phyloP scores from a whole-genome alignment of 306 rosid species.

The Lupinus albus region DNA sequence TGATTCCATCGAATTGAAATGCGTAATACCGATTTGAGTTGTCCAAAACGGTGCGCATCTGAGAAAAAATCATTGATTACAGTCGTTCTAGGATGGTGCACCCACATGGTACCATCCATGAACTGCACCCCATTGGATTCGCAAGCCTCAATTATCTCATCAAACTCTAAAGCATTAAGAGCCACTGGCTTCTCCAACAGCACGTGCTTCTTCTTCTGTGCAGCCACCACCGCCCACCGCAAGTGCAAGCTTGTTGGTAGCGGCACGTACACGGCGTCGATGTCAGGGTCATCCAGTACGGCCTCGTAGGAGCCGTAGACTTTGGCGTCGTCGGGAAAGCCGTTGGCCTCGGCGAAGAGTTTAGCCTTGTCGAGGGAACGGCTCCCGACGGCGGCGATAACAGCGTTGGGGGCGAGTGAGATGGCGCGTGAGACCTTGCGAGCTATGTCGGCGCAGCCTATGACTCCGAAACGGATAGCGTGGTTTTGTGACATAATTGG shows the following conservation, averaged over 20 bases:
- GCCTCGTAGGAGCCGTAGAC: slow-evolving; percentile 80
- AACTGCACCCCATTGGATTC: slow-evolving; percentile 32
- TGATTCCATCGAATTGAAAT: background rate
- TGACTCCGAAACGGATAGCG: slow-evolving; percentile 63
- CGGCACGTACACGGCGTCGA: too few species aligned
- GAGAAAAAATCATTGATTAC: slow-evolving; percentile 41
- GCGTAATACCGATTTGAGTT: slow-evolving; percentile 50
- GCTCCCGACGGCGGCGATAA: slow-evolving; percentile 68
- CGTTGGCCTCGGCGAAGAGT: slow-evolving; percentile 64
- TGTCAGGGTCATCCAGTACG: background rate
- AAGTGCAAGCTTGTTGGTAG: slow-evolving; percentile 51
- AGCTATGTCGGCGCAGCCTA: slow-evolving; percentile 87
- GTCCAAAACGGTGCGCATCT: slow-evolving; percentile 53
- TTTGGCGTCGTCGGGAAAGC: slow-evolving; percentile 56
- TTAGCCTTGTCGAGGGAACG: slow-evolving; percentile 73
- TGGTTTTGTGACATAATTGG: slow-evolving; percentile 37
- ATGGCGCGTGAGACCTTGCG: slow-evolving; percentile 79
- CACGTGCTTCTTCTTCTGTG: slow-evolving; percentile 81
- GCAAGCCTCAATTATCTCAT: slow-evolving; percentile 57
- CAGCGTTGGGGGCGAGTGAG: slow-evolving; percentile 60
- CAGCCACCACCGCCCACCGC: slow-evolving; percentile 76
- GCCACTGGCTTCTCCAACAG: slow-evolving; percentile 73
- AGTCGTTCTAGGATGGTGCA: too few species aligned
- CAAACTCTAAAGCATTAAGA: slow-evolving; percentile 45
- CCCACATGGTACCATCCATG: too few species aligned